Percentiles rank a stretch among this genome's conserved stretches.
Conservation (phyloP, 371 early-diverging fungal species). For the Astathelohania contejeani region DNA sequence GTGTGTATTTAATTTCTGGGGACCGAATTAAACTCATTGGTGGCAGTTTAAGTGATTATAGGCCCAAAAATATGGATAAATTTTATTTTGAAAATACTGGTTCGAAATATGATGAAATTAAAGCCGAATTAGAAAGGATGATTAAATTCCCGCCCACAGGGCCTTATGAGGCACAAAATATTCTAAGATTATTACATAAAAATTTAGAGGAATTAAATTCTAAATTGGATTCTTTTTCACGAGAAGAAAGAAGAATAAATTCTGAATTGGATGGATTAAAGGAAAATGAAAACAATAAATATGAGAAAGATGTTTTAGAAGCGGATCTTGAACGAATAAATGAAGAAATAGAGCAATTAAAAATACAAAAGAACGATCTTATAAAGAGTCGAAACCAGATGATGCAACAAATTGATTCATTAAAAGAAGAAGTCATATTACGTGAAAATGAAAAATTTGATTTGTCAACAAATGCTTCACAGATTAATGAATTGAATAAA, state of each 20-base stretch:
- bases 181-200: too few relatives aligned
- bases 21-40: constrained; percentile 48
- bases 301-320: not conserved
- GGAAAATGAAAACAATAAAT: not conserved
- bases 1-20: constrained; percentile 38
- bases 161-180: not conserved
- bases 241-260: not conserved
- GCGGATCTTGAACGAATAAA: not conserved
- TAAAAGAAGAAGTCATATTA: constrained; percentile 13
- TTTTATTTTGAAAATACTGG: constrained; percentile 44
- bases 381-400: constrained; percentile 4
- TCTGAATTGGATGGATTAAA: not conserved
- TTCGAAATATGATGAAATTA: constrained; percentile 8
- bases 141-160: constrained; percentile 2
- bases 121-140: not conserved
- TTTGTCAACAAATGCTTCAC: too few relatives aligned
- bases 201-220: not conserved
- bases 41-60: constrained; percentile 45
- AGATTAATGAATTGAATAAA: not conserved
- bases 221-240: not conserved
- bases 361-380: constrained; percentile 9
- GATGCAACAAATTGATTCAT: not conserved
- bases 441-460: constrained; percentile 12
- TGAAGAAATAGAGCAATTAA: constrained; percentile 5
- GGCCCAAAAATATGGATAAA: constrained; percentile 22